phyloP scores from a whole-genome alignment of 2,329 filamentous ascomycete genomes.

The Cytospora schulzeri region DNA sequence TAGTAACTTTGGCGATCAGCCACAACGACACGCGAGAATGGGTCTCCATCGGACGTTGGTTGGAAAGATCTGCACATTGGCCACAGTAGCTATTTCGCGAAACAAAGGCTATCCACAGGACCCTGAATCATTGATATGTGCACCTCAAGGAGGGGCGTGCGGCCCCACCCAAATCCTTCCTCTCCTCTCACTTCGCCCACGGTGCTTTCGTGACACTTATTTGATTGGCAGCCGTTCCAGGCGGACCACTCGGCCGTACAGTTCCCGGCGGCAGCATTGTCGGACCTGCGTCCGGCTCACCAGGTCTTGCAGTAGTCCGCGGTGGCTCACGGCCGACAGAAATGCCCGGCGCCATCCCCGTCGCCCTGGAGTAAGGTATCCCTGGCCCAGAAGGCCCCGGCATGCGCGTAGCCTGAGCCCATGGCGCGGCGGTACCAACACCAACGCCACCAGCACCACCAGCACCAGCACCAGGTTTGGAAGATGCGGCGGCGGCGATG shows the following conservation, averaged over 20 bases:
- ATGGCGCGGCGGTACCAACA: constrained; percentile 46
- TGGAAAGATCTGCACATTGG: neutral
- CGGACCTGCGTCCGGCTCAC: neutral
- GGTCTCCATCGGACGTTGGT: neutral
- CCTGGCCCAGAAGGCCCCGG: constrained; percentile 39
- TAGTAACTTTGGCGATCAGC: neutral
- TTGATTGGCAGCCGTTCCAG: constrained; percentile 27
- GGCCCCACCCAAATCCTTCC: neutral
- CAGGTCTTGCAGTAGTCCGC: constrained; percentile 5
- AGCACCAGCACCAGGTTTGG: constrained; percentile 29
- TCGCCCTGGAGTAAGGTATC: constrained; percentile 32
- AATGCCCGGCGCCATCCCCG: constrained; percentile 27
- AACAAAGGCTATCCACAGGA: neutral
- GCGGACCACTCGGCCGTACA: constrained; percentile 21
- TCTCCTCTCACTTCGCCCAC: constrained; percentile 23
- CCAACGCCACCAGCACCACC: no score
- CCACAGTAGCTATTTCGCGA: neutral
- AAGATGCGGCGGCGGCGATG: constrained; percentile 32
- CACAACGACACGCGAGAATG: neutral
- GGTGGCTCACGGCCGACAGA: constrained; percentile 7
- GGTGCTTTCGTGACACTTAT: constrained; percentile 27
- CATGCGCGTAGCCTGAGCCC: constrained; percentile 47
- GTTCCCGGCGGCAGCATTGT: constrained; percentile 8
- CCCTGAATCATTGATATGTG: neutral
- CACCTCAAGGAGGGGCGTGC: neutral